A percentile compares a stretch with the other conserved stretches of the same genome.
These are phyloP conservation scores for Psilocybe sp. DNA, from an alignment of 768 basidiomycete genomes.

Conservation along the genomic window DNA sequence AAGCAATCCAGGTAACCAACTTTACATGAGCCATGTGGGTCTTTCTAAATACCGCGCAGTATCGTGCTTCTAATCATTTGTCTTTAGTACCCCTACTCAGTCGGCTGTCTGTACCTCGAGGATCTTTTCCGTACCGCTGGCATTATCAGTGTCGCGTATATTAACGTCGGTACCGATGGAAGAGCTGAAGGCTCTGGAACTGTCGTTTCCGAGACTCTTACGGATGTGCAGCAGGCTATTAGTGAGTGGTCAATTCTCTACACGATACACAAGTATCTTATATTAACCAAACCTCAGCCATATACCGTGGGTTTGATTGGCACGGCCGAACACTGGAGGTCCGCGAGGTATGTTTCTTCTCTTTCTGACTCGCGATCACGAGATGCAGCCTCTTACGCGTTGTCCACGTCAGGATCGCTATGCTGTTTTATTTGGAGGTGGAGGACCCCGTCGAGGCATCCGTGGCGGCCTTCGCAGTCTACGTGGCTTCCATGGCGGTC, in stretches of 20 bases:
- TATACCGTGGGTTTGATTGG: constrained; percentile 98
- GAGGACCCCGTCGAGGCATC: constrained; percentile 48
- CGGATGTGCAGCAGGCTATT: constrained; percentile 90
- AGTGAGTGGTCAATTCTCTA: constrained; percentile 46
- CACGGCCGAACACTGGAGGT: constrained; percentile 95
- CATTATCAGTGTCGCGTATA: constrained; percentile 92
- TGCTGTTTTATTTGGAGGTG: constrained; percentile 74
- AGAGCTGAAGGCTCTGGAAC: constrained; percentile 97
- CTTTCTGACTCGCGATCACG: background rate
- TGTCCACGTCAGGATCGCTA: constrained; percentile 67
- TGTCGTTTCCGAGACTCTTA: constrained; percentile 88
- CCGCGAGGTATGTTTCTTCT: constrained; percentile 64
- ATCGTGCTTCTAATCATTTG: background rate
- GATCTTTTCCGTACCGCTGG: constrained; percentile 96
- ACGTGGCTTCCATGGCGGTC: constrained; percentile 27
- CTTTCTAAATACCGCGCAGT: background rate
- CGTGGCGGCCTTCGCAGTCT: constrained; percentile 51
- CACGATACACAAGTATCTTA: background rate
- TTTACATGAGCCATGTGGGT: constrained; percentile 89
- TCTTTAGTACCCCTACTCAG: constrained; percentile 84
- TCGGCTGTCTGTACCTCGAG: constrained; percentile 98
- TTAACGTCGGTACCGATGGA: constrained; percentile 90
- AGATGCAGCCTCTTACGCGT: background rate
- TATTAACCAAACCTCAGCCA: constrained; percentile 46
- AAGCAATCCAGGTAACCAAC: constrained; percentile 81